Conservation (phyloP, 441 rosid genomes). For the Pelargonium citronellum region DNA sequence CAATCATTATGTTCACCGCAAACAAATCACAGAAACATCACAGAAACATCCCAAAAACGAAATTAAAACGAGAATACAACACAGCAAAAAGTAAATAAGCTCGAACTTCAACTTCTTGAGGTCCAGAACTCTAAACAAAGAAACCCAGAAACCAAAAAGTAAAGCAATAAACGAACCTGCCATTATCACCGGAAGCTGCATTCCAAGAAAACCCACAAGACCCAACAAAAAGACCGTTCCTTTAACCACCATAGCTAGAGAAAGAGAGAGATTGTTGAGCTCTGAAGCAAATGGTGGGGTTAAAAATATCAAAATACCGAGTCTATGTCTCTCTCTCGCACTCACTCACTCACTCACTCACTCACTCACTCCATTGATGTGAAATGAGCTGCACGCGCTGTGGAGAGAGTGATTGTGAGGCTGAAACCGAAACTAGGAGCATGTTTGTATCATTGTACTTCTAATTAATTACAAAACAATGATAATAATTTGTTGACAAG, state of each 20-base stretch:
- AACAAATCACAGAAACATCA: not conserved
- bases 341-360: too few relatives aligned
- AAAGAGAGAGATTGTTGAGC: not conserved
- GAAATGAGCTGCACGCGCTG: not conserved
- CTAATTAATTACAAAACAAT: too few relatives aligned
- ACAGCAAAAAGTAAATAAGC: not conserved
- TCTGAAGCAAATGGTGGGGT: conserved; percentile 4
- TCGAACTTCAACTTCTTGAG: not conserved
- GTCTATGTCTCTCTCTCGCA: too few relatives aligned
- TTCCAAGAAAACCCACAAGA: conserved; percentile 39
- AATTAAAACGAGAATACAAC: not conserved
- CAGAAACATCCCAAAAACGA: not conserved
- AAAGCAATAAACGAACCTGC: conserved; percentile 41
- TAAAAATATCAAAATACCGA: not conserved
- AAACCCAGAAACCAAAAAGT: conserved; percentile 1
- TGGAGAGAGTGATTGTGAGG: not conserved
- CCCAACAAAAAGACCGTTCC: conserved; percentile 38
- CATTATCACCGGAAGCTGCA: conserved; percentile 43
- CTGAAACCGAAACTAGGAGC: not conserved
- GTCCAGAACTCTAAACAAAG: not conserved
- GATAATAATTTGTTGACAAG: not conserved
- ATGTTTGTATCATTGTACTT: not conserved
- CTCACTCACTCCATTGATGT: not conserved
- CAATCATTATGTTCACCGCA: not conserved
- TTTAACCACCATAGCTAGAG: conserved; percentile 39